Evolutionary conservation across 306 rosid genomes (phyloP).

Genomic region (Acacia confusa): DNA sequence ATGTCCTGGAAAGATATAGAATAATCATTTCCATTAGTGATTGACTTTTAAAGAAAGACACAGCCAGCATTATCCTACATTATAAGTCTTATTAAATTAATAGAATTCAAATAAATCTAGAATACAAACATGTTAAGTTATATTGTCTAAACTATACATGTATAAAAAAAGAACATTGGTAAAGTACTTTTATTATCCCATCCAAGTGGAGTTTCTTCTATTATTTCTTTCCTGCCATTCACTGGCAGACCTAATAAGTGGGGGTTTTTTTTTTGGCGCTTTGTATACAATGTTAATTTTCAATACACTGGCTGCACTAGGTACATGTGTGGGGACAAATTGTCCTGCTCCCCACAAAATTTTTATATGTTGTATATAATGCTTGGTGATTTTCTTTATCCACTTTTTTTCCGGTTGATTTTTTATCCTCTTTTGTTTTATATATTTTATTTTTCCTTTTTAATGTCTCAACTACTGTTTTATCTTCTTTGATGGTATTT

Average conservation of each 20-base stretch:
- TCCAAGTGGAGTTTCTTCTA: background rate
- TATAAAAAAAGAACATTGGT: background rate
- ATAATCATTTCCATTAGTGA: background rate
- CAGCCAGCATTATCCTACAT: background rate
- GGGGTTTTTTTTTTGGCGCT: background rate
- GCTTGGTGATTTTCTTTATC: background rate
- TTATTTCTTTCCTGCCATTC: background rate
- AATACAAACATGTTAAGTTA: background rate
- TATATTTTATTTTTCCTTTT: too few species aligned
- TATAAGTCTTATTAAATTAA: background rate
- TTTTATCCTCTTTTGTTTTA: background rate
- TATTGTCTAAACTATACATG: background rate
- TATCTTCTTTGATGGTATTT: background rate
- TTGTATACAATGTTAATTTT: background rate
- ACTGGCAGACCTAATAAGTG: background rate
- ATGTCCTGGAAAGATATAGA: slow-evolving; percentile 27
- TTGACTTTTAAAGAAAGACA: background rate
- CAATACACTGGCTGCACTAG: background rate
- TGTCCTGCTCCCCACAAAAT: background rate
- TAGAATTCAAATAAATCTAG: background rate
- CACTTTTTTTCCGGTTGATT: too few species aligned
- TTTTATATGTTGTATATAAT: background rate
- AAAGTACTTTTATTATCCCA: background rate
- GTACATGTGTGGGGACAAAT: background rate
- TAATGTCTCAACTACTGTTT: background rate